These are phyloP conservation scores for Zygosaccharomyces siamensis DNA, from an alignment of 805 yeast genomes.

Conservation along the genomic window DNA sequence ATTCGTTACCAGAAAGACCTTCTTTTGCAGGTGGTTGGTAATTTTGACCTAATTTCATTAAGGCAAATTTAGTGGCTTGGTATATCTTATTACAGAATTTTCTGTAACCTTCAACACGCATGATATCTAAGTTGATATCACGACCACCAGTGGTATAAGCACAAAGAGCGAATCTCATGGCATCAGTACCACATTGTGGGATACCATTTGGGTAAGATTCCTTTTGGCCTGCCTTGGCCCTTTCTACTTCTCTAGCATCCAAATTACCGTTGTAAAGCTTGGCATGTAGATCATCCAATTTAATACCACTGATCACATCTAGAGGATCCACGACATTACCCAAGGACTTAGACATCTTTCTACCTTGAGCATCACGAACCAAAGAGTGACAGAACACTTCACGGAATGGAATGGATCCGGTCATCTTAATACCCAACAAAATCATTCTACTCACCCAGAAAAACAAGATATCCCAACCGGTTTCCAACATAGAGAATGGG, in stretches of 20 bases:
- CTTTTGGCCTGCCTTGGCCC: constrained; percentile 83
- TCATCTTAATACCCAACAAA: constrained; percentile 80
- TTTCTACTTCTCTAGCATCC: constrained; percentile 81
- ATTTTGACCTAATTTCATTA: constrained; percentile 86
- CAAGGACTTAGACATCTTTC: constrained; percentile 96
- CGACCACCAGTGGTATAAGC: constrained; percentile 99
- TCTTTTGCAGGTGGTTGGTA: constrained; percentile 71
- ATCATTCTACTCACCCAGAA: constrained; percentile 99
- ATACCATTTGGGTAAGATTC: constrained; percentile 93
- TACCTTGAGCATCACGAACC: constrained; percentile 98
- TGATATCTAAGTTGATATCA: constrained; percentile 91
- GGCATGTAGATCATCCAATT: constrained; percentile 72
- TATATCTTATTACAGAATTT: constrained; percentile 99
- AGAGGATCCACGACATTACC: constrained; percentile 96
- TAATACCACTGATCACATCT: constrained; percentile 87
- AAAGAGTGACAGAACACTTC: constrained; percentile 98
- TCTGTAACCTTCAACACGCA: constrained; percentile 97
- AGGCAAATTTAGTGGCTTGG: constrained; percentile 96
- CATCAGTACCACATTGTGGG: constrained; percentile 99
- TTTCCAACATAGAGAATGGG: constrained; percentile 92
- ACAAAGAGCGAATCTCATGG: constrained; percentile 94
- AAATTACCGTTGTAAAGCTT: constrained; percentile 77
- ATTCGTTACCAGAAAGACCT: constrained; percentile 68
- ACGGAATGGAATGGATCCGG: constrained; percentile 86
- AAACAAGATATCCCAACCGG: constrained; percentile 98